Conservation (phyloP, 257 asterid genomes). For the Solanum sejunctum region DNA sequence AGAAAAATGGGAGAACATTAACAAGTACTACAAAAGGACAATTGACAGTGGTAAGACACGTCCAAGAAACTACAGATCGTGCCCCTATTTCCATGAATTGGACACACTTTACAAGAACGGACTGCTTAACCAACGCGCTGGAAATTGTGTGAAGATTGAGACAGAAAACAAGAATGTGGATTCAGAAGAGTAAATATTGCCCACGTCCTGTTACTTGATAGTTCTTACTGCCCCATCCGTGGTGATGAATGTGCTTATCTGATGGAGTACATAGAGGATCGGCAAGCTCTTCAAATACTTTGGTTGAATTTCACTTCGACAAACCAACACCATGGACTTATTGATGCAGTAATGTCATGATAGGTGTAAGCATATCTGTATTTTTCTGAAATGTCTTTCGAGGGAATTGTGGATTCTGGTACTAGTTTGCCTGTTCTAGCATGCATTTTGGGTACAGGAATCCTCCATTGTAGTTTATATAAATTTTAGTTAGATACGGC, state of each 20-base stretch:
- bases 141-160: neutral
- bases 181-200: neutral
- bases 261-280: neutral
- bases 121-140: neutral
- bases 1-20: slow-evolving; percentile 11
- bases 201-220: neutral
- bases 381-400: neutral
- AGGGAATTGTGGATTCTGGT: neutral
- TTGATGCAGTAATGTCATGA: neutral
- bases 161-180: neutral
- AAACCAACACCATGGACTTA: neutral
- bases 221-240: neutral
- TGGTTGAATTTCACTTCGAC: neutral
- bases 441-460: neutral
- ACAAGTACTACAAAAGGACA: slow-evolving; percentile 11
- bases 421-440: neutral
- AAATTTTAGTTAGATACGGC: neutral
- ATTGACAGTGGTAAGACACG: neutral
- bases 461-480: neutral
- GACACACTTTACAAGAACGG: slow-evolving; percentile 7
- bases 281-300: neutral
- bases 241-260: neutral
- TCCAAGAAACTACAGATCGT: neutral
- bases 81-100: slow-evolving; percentile 9
- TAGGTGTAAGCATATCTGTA: neutral